Base-by-base conservation (phyloP, 2,329 filamentous ascomycete genomes). In the Aspergillus awamori region DNA sequence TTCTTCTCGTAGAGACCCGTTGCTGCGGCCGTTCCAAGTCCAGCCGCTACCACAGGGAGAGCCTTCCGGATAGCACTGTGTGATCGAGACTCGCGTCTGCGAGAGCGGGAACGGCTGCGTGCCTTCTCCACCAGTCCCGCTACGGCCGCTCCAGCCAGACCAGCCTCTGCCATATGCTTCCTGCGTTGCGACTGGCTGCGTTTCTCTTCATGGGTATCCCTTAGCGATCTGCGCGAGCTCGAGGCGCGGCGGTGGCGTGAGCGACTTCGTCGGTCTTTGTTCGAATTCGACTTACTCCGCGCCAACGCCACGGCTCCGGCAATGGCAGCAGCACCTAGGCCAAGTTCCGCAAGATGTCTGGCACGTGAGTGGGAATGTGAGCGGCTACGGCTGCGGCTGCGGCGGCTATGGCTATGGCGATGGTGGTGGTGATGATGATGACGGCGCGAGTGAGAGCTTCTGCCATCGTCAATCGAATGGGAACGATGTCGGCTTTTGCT, bases 1-100 rank as follows among this genome's bases (percentile, higher is more conserved):
- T 82, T 84, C 68, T 83, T 86, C 74, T 89, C 87, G 68, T 88
- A 89, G 15, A 89, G 72, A 24, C 84, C 84, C 60, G 86, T 84
- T 33, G 86, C 78, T 13, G 85, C 87, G 43, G 87, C 87, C 65
- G 84, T 86, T 49, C 84, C 84, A 13, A 87, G 75, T 53, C 86
- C 86, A 56, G 86, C 85, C 43, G 84, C 86, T 66, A 84, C 82
- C 57, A 89, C 84, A 1, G 86, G 86, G 5, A 86, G 78, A 52
- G 84, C 86, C 63, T 83, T 77, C 61, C 84, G 79, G 39, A 87
- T 61, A 28, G 83, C 80, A 68, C 85, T 87, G 59, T 79, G 82
- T 43, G 83, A 86, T 30, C 83, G 81, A 56, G 76, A 76, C 43
- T 77, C 78, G 41, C 82, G 81, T 62, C 80, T 77, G 51, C 81